A percentile compares a stretch with the other conserved stretches of the same genome.
Conservation (phyloP, 176 grass and related monocot species). For the Saccharum officinarum region DNA sequence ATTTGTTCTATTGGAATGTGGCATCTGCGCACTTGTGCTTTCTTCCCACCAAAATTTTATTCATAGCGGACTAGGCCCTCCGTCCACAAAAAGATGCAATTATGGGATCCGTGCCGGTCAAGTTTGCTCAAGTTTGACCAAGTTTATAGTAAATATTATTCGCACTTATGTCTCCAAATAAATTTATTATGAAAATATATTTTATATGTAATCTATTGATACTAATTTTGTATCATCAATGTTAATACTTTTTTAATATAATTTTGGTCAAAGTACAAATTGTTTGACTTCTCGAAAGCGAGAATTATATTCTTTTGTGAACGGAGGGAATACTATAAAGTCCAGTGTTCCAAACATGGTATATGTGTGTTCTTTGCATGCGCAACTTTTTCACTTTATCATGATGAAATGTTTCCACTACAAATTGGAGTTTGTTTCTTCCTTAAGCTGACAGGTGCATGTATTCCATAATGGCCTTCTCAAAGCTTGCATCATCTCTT, state of each 20-base stretch:
- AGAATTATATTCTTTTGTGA: too few relatives aligned
- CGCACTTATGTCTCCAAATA: too few relatives aligned
- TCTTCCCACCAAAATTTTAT: background rate
- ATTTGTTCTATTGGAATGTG: constrained; percentile 23
- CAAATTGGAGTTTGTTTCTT: background rate
- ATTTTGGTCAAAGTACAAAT: too few relatives aligned
- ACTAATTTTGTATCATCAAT: too few relatives aligned
- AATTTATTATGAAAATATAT: too few relatives aligned
- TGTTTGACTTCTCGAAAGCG: too few relatives aligned
- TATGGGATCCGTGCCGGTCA: too few relatives aligned
- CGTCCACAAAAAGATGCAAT: too few relatives aligned
- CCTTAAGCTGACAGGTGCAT: background rate
- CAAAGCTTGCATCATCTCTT: background rate
- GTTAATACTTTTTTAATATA: too few relatives aligned
- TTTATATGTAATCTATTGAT: too few relatives aligned
- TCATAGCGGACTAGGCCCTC: background rate
- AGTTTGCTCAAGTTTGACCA: too few relatives aligned
- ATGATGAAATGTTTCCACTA: constrained; percentile 23
- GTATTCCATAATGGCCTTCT: background rate
- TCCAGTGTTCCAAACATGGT: constrained; percentile 13
- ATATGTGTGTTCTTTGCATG: background rate
- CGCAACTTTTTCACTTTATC: background rate
- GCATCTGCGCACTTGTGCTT: background rate
- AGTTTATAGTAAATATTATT: too few relatives aligned
- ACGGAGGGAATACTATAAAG: background rate